phyloP scores from a whole-genome alignment of 2,329 filamentous ascomycete genomes.

The Calonectria pseudoturangicola region DNA sequence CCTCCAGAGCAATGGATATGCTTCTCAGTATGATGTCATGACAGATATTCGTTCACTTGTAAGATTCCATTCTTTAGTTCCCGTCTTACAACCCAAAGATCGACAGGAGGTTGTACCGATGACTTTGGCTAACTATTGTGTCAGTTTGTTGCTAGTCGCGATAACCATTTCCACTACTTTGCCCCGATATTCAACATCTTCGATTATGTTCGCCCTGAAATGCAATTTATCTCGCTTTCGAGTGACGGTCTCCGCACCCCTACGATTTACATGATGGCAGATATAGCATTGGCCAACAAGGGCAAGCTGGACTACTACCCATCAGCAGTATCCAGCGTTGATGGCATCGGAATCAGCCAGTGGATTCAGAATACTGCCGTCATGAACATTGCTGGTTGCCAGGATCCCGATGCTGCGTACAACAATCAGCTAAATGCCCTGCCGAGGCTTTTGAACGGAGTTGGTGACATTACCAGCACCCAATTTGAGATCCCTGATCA shows the following conservation, averaged over 20 bases:
- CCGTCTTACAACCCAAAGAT: background rate
- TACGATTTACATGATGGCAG: constrained; percentile 43
- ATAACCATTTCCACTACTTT: constrained; percentile 49
- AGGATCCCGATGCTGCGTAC: constrained; percentile 30
- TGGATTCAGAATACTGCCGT: constrained; percentile 51
- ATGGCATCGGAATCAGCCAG: constrained; percentile 43
- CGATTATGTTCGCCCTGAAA: constrained; percentile 36
- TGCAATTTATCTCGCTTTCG: constrained; percentile 46
- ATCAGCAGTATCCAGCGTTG: constrained; percentile 48
- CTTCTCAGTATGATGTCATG: constrained; percentile 52
- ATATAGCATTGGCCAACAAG: constrained; percentile 36
- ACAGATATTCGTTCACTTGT: constrained; percentile 48
- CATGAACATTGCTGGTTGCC: constrained; percentile 10
- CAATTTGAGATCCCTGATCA: constrained; percentile 29
- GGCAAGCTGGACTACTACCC: constrained; percentile 44
- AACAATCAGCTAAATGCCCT: background rate
- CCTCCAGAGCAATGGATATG: constrained; percentile 45
- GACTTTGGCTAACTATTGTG: background rate
- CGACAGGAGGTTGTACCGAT: fast-evolving
- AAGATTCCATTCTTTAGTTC: constrained; percentile 14
- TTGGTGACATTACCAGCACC: background rate
- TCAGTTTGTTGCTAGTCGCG: constrained; percentile 49
- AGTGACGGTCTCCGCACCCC: constrained; percentile 44
- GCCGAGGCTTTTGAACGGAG: background rate
- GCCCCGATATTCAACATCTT: constrained; percentile 46